phyloP scores from a whole-genome alignment of 257 asterid species.

The Salvia splendens region DNA sequence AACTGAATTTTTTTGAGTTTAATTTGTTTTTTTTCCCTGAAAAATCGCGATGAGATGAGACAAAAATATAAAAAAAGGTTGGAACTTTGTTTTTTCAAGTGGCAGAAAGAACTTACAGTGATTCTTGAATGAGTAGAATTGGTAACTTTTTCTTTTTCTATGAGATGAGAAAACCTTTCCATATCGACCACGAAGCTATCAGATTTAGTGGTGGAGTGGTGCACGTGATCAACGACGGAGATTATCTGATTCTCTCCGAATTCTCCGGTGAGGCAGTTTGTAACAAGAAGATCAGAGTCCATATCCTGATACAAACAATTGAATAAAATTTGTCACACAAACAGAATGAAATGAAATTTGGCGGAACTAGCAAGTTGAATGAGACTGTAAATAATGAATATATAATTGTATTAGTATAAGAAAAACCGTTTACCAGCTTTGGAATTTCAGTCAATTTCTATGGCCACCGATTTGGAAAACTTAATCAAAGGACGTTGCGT shows the following conservation, averaged over 20 bases:
- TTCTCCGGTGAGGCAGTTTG: conserved; percentile 30
- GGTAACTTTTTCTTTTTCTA: conserved; percentile 42
- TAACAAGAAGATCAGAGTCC: conserved; percentile 39
- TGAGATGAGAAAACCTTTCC: conserved; percentile 57
- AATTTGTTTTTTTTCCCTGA: too few relatives aligned
- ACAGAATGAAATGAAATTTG: too few relatives aligned
- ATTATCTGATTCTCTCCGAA: conserved; percentile 44
- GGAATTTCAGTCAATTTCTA: too few relatives aligned
- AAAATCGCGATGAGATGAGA: background rate
- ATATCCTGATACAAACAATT: conserved; percentile 34
- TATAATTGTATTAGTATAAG: too few relatives aligned
- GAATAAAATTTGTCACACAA: too few relatives aligned
- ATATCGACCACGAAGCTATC: conserved; percentile 73
- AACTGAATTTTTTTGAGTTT: background rate
- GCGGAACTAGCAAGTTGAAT: conserved; percentile 18
- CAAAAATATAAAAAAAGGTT: too few relatives aligned
- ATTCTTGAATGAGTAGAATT: conserved; percentile 57
- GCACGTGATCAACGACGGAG: conserved; percentile 34
- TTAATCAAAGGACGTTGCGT: too few relatives aligned
- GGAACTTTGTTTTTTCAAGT: too few relatives aligned
- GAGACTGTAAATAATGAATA: conserved; percentile 26
- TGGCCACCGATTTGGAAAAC: too few relatives aligned
- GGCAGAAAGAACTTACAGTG: conserved; percentile 39
- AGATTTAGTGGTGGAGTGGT: conserved; percentile 34
- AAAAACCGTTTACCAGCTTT: too few relatives aligned